A percentile compares a stretch with the other conserved stretches of the same genome.
Conservation (phyloP, 768 basidiomycete genomes). For the Tubosaeta brunneosetosa region DNA sequence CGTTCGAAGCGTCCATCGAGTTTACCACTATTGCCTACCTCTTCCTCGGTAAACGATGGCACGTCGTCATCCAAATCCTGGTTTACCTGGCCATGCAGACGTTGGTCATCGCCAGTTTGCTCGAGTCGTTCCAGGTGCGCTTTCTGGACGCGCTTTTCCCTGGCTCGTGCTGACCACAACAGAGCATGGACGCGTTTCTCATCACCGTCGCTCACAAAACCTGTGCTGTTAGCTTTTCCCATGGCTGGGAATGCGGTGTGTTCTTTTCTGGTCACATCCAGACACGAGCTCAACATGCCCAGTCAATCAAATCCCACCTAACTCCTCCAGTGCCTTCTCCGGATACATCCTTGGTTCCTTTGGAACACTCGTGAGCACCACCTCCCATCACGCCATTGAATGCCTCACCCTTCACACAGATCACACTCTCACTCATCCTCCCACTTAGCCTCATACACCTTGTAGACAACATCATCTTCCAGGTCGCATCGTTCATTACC, state of each 20-base stretch:
- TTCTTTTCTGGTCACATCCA: neutral
- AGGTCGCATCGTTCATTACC: constrained; percentile 18
- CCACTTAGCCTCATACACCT: constrained; percentile 22
- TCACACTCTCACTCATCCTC: constrained; percentile 16
- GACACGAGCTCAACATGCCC: neutral
- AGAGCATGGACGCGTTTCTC: constrained; percentile 24
- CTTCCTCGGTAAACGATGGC: constrained; percentile 24
- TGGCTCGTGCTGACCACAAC: neutral
- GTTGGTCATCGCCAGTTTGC: constrained; percentile 19
- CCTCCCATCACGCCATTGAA: neutral
- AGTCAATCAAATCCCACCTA: constrained; percentile 12
- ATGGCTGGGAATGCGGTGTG: constrained; percentile 22
- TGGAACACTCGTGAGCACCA: constrained; percentile 15
- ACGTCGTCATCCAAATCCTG: constrained; percentile 15
- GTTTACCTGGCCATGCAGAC: constrained; percentile 21
- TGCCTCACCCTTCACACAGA: constrained; percentile 9
- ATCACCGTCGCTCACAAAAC: constrained; percentile 23
- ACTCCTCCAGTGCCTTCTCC: constrained; percentile 14
- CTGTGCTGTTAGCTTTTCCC: constrained; percentile 20
- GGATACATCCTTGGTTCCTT: constrained; percentile 22
- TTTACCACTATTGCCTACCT: constrained; percentile 25
- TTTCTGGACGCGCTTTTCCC: too few species aligned
- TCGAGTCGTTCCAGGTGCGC: constrained; percentile 24
- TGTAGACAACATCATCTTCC: constrained; percentile 24
- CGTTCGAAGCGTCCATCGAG: constrained; percentile 20